Base-by-base conservation (phyloP, 805 yeast species). In the Saturnispora gosingensis region DNA sequence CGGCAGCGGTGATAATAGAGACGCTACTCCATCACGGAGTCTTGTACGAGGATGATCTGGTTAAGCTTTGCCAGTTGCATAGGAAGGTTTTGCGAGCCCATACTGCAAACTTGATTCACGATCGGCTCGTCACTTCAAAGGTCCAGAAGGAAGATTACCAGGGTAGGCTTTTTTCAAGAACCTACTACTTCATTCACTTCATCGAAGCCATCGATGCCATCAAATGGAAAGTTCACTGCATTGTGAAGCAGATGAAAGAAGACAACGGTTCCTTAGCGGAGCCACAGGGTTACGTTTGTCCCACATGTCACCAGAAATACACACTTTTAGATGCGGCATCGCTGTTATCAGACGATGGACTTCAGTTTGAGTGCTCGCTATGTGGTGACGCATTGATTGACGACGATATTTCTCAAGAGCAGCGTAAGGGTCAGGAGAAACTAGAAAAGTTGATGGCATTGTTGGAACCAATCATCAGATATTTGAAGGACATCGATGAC, bases 131-230 rank as follows among this genome's bases (percentile, higher is more conserved):
- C 24, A 77, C 81, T 5, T 78, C 78, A 35, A 90, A 86, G 55
- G 75, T 76, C 30, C 93, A 85, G 63, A 80, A 85, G 66, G 88
- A 80, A 62, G 85, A 78, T 53, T 81, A 78, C 4, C 75, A 77
- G 24, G 85, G 80, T 52, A 74, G 96, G 55, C 78, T 84, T 51
- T 81, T 82, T 45, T 77, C 90, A 59, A 85, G 91, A 2, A 88
- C 88, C 61, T 93, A 84, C 69, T 93, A 79, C 66, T 66, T 56
- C 46, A 83, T 91, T 50, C 96, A 88, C 63, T 81, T 79, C 64
- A 88, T 97, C 3, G 96, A 89, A 66, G 95, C 98, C 0, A 87
- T 93, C 40, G 99, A 93, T 69, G 81, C 97, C 3, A 81, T 93
- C 64, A 93, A 93, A 68, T 93, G 98, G 98, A 89, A 90, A 63